Conservation (phyloP, 202 grass and related monocot genomes). For the Saccharum hybrid region DNA sequence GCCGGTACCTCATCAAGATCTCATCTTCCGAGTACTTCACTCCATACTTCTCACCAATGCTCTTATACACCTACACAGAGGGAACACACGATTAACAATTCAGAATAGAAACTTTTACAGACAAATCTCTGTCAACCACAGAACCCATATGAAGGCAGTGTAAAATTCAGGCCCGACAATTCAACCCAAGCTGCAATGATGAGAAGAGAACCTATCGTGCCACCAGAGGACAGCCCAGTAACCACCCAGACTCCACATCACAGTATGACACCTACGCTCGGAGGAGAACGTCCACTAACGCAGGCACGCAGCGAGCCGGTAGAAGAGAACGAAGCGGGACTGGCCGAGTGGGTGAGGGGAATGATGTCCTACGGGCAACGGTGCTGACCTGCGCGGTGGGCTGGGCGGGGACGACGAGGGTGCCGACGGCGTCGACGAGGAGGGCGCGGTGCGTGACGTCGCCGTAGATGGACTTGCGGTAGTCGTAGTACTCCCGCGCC, state of each 20-base stretch:
- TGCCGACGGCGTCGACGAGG: slow-evolving; percentile 85
- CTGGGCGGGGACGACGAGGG: slow-evolving; percentile 75
- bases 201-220: not conserved
- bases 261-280: not conserved
- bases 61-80: slow-evolving; percentile 71
- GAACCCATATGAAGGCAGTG: not conserved
- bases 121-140: not conserved
- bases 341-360: not conserved
- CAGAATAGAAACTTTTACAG: not conserved
- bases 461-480: slow-evolving; percentile 80
- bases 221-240: not conserved
- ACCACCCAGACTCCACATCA: not conserved
- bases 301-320: not conserved
- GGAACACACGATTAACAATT: not conserved
- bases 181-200: not conserved
- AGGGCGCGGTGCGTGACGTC: slow-evolving; percentile 83
- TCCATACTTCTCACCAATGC: slow-evolving; percentile 89
- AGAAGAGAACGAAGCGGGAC: not conserved
- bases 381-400: slow-evolving; percentile 72
- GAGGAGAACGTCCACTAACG: not conserved
- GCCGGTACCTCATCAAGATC: slow-evolving; percentile 73
- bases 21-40: slow-evolving; percentile 78
- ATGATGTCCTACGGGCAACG: not conserved
- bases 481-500: slow-evolving; percentile 74
- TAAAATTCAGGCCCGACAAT: not conserved